Base-by-base conservation (phyloP, 345 rosid genomes). In the Carallia brachiata region DNA sequence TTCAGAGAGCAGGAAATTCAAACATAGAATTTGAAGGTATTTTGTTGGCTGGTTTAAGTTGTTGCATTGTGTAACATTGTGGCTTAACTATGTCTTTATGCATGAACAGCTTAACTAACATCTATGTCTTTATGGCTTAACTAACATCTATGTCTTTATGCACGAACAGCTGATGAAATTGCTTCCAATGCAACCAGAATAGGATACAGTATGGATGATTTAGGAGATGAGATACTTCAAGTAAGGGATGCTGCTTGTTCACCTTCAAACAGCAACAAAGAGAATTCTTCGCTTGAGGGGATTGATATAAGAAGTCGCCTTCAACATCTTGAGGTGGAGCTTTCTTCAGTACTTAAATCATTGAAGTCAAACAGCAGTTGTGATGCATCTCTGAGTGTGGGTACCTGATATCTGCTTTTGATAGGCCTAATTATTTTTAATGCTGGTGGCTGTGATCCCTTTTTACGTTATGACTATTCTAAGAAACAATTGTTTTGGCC, bases 11-110 rank as follows among this genome's bases (percentile, higher is more conserved):
- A 56, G 93, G 85, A 36, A 76, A 77, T 80, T 65, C 80, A 23
- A 82, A 76, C 71, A 70, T 58, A 75, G 84, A 86, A 68, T 86
- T 91, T 78, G 90, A 89, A 86, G 97, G 99, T 92, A 80, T 69
- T 8, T 30, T 67, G 58, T 65, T 50, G 31, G 27, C 58, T 68
- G 36, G 40, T 73, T 61, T 70, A 18, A 17, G 61, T 70, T 56
- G 58, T 54, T 67, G 52, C 57, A 58, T 63, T 48, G 53, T 62
- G 40, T 55, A 27, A 37, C 52, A 54, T 31, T 28, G 16, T 52
- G 62, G 36, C 50, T 73, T 72, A 39, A 55, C 52, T 70, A 7
- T 58, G 61, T 71, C 15, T 63, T 47, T 57, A 61, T 75, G 50
- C 53, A 60, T 62, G 37, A 78, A 70, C 88, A 86, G 36, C 50